Conservation (phyloP, 495 filamentous ascomycete species). For the Xanthoparmelia taractica region DNA sequence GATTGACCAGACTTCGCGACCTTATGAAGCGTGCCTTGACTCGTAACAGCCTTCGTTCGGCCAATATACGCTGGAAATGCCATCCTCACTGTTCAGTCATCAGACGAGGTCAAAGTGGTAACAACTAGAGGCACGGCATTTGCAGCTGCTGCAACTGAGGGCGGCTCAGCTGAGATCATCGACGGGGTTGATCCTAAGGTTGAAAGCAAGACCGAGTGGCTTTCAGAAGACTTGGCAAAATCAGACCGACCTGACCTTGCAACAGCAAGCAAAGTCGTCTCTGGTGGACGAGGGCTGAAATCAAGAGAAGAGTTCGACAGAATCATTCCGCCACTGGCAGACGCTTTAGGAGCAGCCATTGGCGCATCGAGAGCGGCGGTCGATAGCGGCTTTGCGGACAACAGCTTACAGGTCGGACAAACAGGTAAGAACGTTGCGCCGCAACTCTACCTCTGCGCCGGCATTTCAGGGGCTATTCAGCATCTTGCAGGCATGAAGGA, state of each 20-base stretch:
- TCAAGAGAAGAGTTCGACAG: conserved; percentile 95
- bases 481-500: conserved; percentile 99
- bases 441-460: conserved; percentile 88
- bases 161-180: conserved; percentile 42
- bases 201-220: conserved; percentile 69
- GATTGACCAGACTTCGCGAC: conserved; percentile 18
- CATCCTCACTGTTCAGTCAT: conserved; percentile 91
- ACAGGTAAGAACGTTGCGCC: conserved; percentile 98
- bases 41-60: conserved; percentile 65
- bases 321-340: conserved; percentile 83
- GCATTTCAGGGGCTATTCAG: conserved; percentile 95
- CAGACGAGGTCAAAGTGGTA: conserved; percentile 76
- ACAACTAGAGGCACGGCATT: conserved; percentile 93
- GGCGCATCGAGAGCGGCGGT: conserved; percentile 92
- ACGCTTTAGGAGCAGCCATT: conserved; percentile 85
- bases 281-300: conserved; percentile 89
- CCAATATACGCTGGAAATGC: conserved; percentile 98
- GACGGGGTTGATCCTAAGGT: conserved; percentile 53
- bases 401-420: conserved; percentile 95
- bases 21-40: conserved; percentile 6
- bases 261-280: conserved; percentile 83
- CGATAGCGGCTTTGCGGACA: conserved; percentile 97
- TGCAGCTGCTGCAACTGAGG: conserved; percentile 40
- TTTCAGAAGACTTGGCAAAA: conserved; percentile 86
- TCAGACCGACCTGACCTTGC: conserved; percentile 91